phyloP scores from a whole-genome alignment of 768 basidiomycete genomes.

The Psilocybe cubensis region DNA sequence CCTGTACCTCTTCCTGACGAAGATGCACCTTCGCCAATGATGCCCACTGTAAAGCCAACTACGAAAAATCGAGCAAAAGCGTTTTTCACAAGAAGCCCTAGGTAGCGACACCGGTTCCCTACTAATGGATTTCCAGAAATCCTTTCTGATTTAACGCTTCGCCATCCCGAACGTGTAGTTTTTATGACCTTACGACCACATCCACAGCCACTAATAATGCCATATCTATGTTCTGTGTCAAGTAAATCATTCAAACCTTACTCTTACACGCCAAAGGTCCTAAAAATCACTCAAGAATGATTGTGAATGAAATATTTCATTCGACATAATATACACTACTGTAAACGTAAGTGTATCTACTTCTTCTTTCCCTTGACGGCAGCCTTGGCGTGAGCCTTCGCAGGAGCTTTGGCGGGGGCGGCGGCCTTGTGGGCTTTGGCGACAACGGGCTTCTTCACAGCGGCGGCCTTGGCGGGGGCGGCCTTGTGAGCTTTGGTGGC shows the following conservation, averaged over 20 bases:
- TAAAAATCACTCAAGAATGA: too few relatives aligned
- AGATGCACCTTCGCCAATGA: background rate
- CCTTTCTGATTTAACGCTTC: background rate
- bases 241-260: background rate
- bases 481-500: background rate
- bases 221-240: background rate
- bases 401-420: background rate
- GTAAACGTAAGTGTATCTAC: background rate
- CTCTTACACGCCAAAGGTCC: background rate
- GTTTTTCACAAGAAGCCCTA: conserved; percentile 15
- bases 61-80: conserved; percentile 12
- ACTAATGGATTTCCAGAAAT: too few relatives aligned
- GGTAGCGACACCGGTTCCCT: background rate
- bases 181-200: conserved; percentile 4
- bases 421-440: background rate
- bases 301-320: too few relatives aligned
- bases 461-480: too few relatives aligned
- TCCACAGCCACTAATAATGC: background rate
- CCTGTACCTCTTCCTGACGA: conserved; percentile 27
- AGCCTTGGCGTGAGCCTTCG: background rate
- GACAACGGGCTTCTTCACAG: background rate
- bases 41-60: background rate
- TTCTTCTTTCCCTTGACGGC: background rate
- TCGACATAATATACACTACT: background rate
- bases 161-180: too few relatives aligned